phyloP scores from a whole-genome alignment of 257 asterid genomes.

The Ocimum tenuiflorum region DNA sequence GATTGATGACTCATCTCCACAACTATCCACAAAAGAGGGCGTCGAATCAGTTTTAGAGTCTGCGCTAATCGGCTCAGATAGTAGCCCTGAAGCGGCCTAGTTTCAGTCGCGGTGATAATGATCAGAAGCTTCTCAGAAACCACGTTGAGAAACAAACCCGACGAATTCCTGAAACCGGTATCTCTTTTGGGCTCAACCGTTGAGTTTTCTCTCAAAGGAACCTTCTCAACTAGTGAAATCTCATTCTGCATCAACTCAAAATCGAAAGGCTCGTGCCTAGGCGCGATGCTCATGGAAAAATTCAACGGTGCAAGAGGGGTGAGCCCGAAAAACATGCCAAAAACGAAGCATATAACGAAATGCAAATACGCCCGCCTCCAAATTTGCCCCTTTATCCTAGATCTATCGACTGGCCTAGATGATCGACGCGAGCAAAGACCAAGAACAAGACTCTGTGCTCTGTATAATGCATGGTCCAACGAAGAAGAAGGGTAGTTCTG shows the following conservation, averaged over 20 bases:
- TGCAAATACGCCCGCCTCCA: constrained; percentile 58
- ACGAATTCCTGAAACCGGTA: constrained; percentile 15
- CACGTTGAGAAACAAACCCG: constrained; percentile 17
- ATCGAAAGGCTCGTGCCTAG: constrained; percentile 37
- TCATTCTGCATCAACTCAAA: constrained; percentile 30
- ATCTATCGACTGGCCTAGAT: constrained; percentile 43
- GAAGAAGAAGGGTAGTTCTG: constrained; percentile 39
- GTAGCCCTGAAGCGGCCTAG: constrained; percentile 44
- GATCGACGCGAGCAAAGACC: constrained; percentile 48
- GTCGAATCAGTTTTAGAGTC: constrained; percentile 42
- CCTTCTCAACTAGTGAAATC: constrained; percentile 8
- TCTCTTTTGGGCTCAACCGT: constrained; percentile 18
- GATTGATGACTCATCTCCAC: constrained; percentile 71
- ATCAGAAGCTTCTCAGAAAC: constrained; percentile 52
- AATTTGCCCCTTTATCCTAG: constrained; percentile 47
- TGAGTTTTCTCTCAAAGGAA: constrained; percentile 20
- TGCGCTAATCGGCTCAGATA: constrained; percentile 52
- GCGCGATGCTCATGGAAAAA: constrained; percentile 27
- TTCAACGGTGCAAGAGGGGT: constrained; percentile 45
- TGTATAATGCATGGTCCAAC: constrained; percentile 44
- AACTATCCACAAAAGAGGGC: constrained; percentile 69
- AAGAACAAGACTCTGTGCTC: constrained; percentile 33
- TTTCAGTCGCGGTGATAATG: constrained; percentile 50
- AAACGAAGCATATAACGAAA: constrained; percentile 46
- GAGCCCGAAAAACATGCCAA: constrained; percentile 52